These are phyloP conservation scores for Helenozyma baotianmanensis DNA, from an alignment of 805 yeast species.

Conservation along the genomic window DNA sequence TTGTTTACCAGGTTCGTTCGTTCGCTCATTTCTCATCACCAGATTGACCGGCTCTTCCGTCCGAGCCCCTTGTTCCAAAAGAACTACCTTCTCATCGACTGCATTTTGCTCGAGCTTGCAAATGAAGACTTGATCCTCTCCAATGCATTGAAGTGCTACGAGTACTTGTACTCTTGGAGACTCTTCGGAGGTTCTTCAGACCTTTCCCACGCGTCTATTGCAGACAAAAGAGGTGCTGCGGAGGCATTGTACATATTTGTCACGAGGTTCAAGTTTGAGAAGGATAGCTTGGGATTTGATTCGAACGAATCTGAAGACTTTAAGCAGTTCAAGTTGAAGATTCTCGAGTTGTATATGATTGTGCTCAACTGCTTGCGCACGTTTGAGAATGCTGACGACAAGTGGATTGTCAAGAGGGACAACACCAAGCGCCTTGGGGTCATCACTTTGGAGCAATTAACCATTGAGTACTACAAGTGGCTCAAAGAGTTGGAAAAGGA, in stretches of 20 bases:
- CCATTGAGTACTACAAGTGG: conserved; percentile 33
- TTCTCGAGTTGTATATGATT: conserved; percentile 39
- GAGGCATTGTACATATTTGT: conserved; percentile 37
- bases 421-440: conserved; percentile 15
- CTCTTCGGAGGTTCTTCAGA: conserved; percentile 13
- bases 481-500: conserved; percentile 28
- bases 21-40: conserved; percentile 20
- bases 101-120: conserved; percentile 29
- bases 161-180: conserved; percentile 40
- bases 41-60: conserved; percentile 22
- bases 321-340: conserved; percentile 32
- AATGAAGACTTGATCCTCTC: conserved; percentile 26
- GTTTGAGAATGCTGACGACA: conserved; percentile 30
- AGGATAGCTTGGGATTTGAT: conserved; percentile 13
- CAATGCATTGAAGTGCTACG: conserved; percentile 30
- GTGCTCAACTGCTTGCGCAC: conserved; percentile 35
- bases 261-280: conserved; percentile 28
- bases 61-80: conserved; percentile 17
- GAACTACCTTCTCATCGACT: conserved; percentile 30
- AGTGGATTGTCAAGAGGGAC: conserved; percentile 30
- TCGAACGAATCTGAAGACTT: conserved; percentile 19
- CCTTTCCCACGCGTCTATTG: conserved; percentile 5
- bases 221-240: conserved; percentile 41
- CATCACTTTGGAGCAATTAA: conserved; percentile 25
- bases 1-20: conserved; percentile 23